Conservation (phyloP, 1,139 yeast genomes). For the Sugiyamaella xylanicola region DNA sequence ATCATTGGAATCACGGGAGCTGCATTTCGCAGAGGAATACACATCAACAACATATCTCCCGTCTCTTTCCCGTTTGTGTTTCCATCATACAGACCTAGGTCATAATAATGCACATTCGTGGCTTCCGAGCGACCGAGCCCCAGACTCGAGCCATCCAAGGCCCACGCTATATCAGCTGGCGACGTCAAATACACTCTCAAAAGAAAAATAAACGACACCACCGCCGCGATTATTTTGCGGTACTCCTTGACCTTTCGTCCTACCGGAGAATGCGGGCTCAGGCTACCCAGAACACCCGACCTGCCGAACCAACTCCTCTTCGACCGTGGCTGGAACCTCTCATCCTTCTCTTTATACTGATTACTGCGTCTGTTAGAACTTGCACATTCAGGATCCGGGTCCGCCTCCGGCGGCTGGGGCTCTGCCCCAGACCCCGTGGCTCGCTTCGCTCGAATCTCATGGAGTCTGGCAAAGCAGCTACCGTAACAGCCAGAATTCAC, state of each 20-base stretch:
- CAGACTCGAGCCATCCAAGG: background rate
- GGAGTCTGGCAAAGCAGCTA: too few relatives aligned
- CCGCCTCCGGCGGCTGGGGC: background rate
- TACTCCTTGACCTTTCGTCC: conserved; percentile 1
- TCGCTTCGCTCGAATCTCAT: background rate
- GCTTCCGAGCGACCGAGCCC: background rate
- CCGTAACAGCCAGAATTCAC: too few relatives aligned
- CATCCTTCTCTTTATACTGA: conserved; percentile 13
- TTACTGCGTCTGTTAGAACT: background rate
- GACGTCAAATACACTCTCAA: conserved; percentile 3
- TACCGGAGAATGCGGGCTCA: conserved; percentile 10
- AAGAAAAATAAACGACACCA: conserved; percentile 6
- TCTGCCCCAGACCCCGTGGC: background rate
- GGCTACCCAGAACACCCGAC: background rate
- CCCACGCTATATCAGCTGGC: background rate
- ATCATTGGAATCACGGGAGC: conserved; percentile 65
- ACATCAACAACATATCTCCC: conserved; percentile 57
- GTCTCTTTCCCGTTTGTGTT: conserved; percentile 56
- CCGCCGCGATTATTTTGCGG: conserved; percentile 4
- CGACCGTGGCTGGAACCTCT: conserved; percentile 14
- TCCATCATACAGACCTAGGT: conserved; percentile 52
- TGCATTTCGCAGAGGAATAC: conserved; percentile 70
- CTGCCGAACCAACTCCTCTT: conserved; percentile 1
- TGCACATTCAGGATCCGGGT: background rate
- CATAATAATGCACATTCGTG: conserved; percentile 46